Conservation (phyloP, 768 basidiomycete species). For the Stropharia rugosoannulata region DNA sequence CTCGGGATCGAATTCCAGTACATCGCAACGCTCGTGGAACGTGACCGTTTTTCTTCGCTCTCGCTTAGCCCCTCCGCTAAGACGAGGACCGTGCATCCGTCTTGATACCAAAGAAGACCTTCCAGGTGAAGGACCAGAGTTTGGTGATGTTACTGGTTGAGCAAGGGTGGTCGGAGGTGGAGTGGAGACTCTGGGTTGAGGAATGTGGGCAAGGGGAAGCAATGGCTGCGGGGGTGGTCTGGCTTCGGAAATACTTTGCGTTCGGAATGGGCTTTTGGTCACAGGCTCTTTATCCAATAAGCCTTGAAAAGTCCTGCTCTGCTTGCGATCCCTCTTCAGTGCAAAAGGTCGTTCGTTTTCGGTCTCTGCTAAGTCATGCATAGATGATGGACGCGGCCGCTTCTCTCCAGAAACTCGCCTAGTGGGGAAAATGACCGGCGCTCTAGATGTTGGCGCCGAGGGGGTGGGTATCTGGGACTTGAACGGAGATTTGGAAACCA, state of each 20-base stretch:
- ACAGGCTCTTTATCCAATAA: constrained; percentile 78
- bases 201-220: constrained; percentile 6
- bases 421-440: constrained; percentile 34
- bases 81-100: constrained; percentile 75
- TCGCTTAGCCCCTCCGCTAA: constrained; percentile 47
- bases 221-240: constrained; percentile 27
- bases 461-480: constrained; percentile 63
- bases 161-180: constrained; percentile 21
- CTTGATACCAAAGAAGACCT: constrained; percentile 71
- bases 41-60: constrained; percentile 76
- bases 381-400: constrained; percentile 68
- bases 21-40: constrained; percentile 78
- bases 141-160: constrained; percentile 16
- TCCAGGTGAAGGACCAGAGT: constrained; percentile 45
- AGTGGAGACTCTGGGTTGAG: constrained; percentile 8
- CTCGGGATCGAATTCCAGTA: constrained; percentile 76
- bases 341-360: constrained; percentile 73
- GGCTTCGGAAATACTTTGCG: constrained; percentile 20
- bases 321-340: constrained; percentile 69
- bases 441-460: constrained; percentile 35
- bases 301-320: constrained; percentile 72
- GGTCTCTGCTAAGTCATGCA: constrained; percentile 64
- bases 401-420: constrained; percentile 76
- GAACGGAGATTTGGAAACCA: constrained; percentile 87
- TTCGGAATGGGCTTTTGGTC: constrained; percentile 77